These are phyloP conservation scores for Chenopodium album DNA, from an alignment of 148 eudicot genomes.

Conservation along the genomic window DNA sequence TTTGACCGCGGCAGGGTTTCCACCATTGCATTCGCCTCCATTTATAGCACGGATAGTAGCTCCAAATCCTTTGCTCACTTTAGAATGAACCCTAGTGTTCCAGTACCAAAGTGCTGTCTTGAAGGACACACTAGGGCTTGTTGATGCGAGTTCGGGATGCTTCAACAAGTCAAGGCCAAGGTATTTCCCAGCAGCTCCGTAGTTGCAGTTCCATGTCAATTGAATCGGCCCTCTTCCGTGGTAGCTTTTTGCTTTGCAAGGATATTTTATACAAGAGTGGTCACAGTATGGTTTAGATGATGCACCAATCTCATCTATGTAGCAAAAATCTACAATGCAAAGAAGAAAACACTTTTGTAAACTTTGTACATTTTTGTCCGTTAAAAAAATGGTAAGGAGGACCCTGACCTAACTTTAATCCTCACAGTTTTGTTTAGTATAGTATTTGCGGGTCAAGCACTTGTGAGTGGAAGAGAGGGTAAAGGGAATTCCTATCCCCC, in stretches of 20 bases:
- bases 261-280: slow-evolving; percentile 24
- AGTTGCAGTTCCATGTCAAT: slow-evolving; percentile 49
- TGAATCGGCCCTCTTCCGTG: slow-evolving; percentile 49
- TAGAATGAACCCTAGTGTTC: slow-evolving; percentile 26
- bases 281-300: slow-evolving; percentile 39
- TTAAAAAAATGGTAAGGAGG: too few relatives aligned
- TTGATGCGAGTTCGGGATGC: slow-evolving; percentile 36
- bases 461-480: too few relatives aligned
- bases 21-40: slow-evolving; percentile 29
- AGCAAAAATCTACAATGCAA: slow-evolving; percentile 41
- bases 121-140: slow-evolving; percentile 28
- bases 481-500: too few relatives aligned
- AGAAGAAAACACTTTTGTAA: background rate
- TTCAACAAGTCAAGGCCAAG: slow-evolving; percentile 34
- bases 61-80: slow-evolving; percentile 24
- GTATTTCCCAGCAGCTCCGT: slow-evolving; percentile 35
- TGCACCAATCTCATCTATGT: slow-evolving; percentile 40
- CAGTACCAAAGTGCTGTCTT: slow-evolving; percentile 42
- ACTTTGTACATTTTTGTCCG: too few relatives aligned
- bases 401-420: too few relatives aligned
- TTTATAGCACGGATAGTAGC: slow-evolving; percentile 30
- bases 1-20: slow-evolving; percentile 6
- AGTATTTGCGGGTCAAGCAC: too few relatives aligned
- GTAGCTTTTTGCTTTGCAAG: slow-evolving; percentile 36
- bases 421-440: too few relatives aligned